A percentile compares a stretch with the other conserved stretches of the same genome.
Evolutionary conservation across 2,329 filamentous ascomycete species (phyloP).

Genomic region (Pseudogymnoascus pannorum): DNA sequence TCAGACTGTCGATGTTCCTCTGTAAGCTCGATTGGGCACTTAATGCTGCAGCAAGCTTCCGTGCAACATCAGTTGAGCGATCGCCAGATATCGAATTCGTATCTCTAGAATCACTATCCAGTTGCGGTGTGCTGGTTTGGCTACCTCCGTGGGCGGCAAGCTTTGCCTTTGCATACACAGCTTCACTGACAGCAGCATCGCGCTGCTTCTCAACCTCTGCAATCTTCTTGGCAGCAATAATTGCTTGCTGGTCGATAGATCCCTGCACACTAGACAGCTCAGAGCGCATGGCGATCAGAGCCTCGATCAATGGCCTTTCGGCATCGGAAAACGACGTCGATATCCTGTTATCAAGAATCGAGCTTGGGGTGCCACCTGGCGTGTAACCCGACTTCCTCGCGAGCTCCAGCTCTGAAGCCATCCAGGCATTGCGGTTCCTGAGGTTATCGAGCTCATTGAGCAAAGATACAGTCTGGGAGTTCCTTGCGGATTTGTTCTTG

Average conservation of each 20-base stretch:
- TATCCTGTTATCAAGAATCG: conserved; percentile 66
- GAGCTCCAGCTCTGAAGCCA: conserved; percentile 86
- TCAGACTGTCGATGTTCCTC: conserved; percentile 61
- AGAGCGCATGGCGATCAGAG: conserved; percentile 80
- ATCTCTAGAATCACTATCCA: conserved; percentile 50
- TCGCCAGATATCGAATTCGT: conserved; percentile 52
- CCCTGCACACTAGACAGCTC: conserved; percentile 85
- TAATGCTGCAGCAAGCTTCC: conserved; percentile 75
- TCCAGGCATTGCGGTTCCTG: conserved; percentile 90
- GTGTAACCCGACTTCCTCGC: conserved; percentile 86
- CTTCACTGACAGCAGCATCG: conserved; percentile 89
- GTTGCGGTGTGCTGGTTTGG: conserved; percentile 50
- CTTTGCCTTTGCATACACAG: conserved; percentile 89
- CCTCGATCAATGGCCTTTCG: conserved; percentile 85
- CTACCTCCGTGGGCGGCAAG: conserved; percentile 74
- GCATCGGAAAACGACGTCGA: conserved; percentile 83
- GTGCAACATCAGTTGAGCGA: conserved; percentile 66
- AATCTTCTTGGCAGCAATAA: conserved; percentile 78
- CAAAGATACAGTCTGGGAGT: conserved; percentile 64
- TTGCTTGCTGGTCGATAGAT: conserved; percentile 81
- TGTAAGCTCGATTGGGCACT: conserved; percentile 75
- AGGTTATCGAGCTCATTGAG: conserved; percentile 80
- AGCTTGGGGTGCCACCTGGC: conserved; percentile 60
- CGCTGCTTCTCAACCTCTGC: conserved; percentile 92
- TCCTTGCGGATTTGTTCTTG: conserved; percentile 50